Evolutionary conservation across 2,329 filamentous ascomycete species (phyloP).

Genomic region (Aschersonia sp.): DNA sequence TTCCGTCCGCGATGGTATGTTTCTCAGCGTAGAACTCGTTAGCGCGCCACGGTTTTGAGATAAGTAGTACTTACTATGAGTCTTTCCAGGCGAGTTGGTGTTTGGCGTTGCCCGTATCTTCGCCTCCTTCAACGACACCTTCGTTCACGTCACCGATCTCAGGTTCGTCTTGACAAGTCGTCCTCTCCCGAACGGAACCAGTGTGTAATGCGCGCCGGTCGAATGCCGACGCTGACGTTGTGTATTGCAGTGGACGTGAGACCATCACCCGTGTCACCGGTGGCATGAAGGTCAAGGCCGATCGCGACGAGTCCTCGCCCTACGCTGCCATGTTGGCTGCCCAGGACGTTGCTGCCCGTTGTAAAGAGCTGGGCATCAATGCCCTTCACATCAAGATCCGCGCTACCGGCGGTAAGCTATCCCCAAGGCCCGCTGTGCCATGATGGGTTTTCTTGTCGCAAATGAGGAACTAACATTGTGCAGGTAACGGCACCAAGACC

Average conservation of each 20-base stretch:
- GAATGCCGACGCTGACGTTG: neutral
- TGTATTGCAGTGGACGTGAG: constrained; percentile 74
- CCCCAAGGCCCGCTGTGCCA: neutral
- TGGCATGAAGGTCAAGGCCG: constrained; percentile 99
- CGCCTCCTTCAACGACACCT: constrained; percentile 86
- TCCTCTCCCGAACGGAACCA: neutral
- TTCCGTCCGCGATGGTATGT: constrained; percentile 81
- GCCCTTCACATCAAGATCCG: constrained; percentile 99
- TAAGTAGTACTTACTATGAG: constrained; percentile 5
- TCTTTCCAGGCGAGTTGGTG: constrained; percentile 68
- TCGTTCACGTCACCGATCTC: constrained; percentile 99
- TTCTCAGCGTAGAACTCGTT: neutral
- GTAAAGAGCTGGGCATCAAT: constrained; percentile 60
- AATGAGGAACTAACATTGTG: neutral
- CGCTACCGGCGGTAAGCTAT: constrained; percentile 77
- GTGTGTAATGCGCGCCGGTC: neutral
- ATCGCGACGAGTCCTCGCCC: constrained; percentile 98
- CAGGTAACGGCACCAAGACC: constrained; percentile 98
- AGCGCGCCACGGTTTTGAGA: neutral
- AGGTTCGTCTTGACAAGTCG: constrained; percentile 39
- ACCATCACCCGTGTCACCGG: constrained; percentile 99
- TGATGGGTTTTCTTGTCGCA: neutral
- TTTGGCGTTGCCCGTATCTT: constrained; percentile 96
- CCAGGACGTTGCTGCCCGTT: constrained; percentile 87
- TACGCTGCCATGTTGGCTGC: constrained; percentile 99